Base-by-base conservation (phyloP, 2,329 filamentous ascomycete genomes). In the Aspergillus fischeri region DNA sequence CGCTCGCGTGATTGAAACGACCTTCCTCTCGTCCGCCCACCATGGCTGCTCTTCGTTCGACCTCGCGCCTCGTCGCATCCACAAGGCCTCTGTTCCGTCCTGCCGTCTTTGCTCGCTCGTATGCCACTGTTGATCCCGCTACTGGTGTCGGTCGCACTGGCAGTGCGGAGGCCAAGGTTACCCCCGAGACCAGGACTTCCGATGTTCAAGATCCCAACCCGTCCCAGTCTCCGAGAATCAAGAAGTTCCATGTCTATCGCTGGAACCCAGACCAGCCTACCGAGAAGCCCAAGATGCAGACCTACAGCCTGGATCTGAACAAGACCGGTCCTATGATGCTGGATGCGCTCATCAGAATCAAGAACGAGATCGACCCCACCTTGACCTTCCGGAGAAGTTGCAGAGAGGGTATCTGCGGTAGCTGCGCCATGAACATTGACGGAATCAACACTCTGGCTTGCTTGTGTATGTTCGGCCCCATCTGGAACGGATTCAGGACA, bases 351-450 rank as follows among this genome's bases (percentile, higher is more conserved):
- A 94, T 99, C 76, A 84, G 93, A 70, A 97, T 99, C 80, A 99
- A 99, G 89, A 99, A 99, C 78, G 94, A 99, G 84, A 79, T 96
- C 63, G 94, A 99, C 77, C 92, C 94, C 52, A 97, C 94, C 49
- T 79, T 99, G 71, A 97, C 94, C 54, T 99, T 99, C 84, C 86
- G 94, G 74, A 81, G 94, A 77, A 95, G 90, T 77, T 99, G 94
- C 81, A 85, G 94, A 79, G 94, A 99, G 84, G 94, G 94, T 68
- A 99, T 99, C 72, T 99, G 94, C 75, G 94, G 94, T 66, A 96
- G 91, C 78, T 99, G 94, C 76, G 94, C 94, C 66, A 99, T 99
- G 94, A 99, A 99, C 83, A 97, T 99, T 76, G 95, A 97, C 77
- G 94, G 94, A 76, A 90, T 95, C 71, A 99, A 99, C 82, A 99